Base-by-base conservation (phyloP, 108 stramenopile species). In the Cylindrotheca closterium region DNA sequence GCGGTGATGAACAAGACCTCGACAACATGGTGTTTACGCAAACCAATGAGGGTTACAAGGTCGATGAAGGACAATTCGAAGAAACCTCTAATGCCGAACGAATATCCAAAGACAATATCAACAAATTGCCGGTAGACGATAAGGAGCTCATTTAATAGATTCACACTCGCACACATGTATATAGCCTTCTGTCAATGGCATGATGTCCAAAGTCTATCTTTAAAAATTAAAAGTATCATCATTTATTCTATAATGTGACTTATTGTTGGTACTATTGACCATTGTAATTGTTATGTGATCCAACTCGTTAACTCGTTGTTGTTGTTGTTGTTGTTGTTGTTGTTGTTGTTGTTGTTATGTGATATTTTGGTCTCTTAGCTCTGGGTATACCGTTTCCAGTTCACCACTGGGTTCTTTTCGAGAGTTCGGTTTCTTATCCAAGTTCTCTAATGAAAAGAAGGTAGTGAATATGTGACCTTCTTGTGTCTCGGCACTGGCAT, bases 11-110 rank as follows among this genome's bases (percentile, higher is more conserved):
- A 25, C 32, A 46, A 25, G 58, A 73, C 50, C 52, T 65, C 24
- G 72, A 73, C 46, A 65, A 77, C 67, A 30, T 77, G 0, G 69
- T 78, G 32, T 78, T 78, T 49, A 68, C 65, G 7, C 65, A 66
- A 68, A 72, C 77, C 4, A 55, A 71, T 1, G 77, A 78, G 31
- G 77, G 77, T 1, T 72, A 72, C 53, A 50, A 68, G 32, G 64
- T 78, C 1, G 77, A 78, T 42, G 77, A 78, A 52, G 66, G 30
- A 27, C 66, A 69, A 4, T 58, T 71, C 23, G 29, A 71, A 23
- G 73, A 74, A 51, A 67, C 55, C 42, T 65, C 66, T 46, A 74
- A 74, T 57, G 73, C 73, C 15, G 51, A 64, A 21, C 51, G 63
- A 47, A 64, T 64, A 64, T 27, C 51, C 4, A 49, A 63, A 17